Percentiles rank a stretch among this genome's conserved stretches.
These are phyloP conservation scores for Metschnikowia proteae DNA, from an alignment of 805 yeast genomes.

Conservation along the genomic window DNA sequence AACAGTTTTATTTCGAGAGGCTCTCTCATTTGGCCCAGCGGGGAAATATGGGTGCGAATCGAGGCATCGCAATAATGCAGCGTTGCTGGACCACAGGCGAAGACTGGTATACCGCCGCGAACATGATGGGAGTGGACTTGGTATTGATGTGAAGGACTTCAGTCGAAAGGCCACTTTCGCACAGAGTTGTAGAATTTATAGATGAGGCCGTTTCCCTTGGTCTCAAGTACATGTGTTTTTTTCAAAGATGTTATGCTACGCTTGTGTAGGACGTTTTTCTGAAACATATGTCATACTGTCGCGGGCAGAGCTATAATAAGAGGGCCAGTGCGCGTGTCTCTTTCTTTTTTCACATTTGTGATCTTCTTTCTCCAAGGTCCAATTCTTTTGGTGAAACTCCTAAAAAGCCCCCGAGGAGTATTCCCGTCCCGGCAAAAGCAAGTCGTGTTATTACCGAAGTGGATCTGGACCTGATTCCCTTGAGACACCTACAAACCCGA, in stretches of 20 bases:
- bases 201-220: background rate
- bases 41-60: constrained; percentile 43
- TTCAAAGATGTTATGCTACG: too few species aligned
- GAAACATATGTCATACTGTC: background rate
- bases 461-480: background rate
- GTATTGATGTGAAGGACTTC: constrained; percentile 36
- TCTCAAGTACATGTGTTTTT: background rate
- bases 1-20: constrained; percentile 38
- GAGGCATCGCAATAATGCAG: constrained; percentile 46
- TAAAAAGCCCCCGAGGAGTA: background rate
- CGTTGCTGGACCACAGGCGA: constrained; percentile 52
- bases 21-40: constrained; percentile 38
- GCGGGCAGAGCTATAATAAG: background rate
- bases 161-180: background rate
- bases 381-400: background rate
- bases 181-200: background rate
- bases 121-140: constrained; percentile 38
- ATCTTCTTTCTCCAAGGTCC: background rate
- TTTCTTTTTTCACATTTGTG: constrained; percentile 2
- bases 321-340: constrained; percentile 18
- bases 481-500: background rate
- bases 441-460: background rate
- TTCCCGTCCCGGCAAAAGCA: background rate
- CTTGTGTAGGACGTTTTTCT: background rate
- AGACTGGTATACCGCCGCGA: constrained; percentile 50